Evolutionary conservation across 2,329 filamentous ascomycete species (phyloP).

Genomic region (Escovopsis sp.): DNA sequence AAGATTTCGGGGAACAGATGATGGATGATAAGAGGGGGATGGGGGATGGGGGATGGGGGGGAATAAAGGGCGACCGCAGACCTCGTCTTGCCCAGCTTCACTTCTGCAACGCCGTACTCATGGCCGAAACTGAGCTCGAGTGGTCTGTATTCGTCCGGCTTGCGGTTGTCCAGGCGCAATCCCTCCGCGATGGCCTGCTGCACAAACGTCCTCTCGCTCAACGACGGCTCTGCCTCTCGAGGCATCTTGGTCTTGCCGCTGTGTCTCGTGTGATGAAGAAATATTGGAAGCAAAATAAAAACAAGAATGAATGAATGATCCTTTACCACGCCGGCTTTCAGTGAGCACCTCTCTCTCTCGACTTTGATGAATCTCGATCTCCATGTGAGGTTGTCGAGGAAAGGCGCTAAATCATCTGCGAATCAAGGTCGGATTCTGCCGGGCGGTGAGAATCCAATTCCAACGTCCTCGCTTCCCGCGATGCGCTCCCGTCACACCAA

Average conservation of each 20-base stretch:
- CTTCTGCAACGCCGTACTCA: constrained; percentile 80
- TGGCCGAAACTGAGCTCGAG: constrained; percentile 73
- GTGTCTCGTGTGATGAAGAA: no score
- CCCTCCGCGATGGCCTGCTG: constrained; percentile 68
- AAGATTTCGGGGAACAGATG: no score
- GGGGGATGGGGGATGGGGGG: no score
- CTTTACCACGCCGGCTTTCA: no score
- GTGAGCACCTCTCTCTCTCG: constrained; percentile 5
- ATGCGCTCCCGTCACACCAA: not conserved
- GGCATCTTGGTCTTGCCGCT: constrained; percentile 57
- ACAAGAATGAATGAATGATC: not conserved
- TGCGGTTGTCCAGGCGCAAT: constrained; percentile 70
- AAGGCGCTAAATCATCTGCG: no score
- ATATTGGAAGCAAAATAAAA: not conserved
- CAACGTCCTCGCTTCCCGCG: constrained; percentile 1
- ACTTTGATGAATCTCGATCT: constrained; percentile 9
- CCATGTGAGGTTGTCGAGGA: constrained; percentile 2
- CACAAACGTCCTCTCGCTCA: constrained; percentile 79
- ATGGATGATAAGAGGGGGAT: no score
- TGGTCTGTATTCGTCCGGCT: constrained; percentile 64
- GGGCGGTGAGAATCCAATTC: constrained; percentile 26
- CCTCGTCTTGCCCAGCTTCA: constrained; percentile 83
- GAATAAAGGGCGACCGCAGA: no score
- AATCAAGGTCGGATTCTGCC: constrained; percentile 28
- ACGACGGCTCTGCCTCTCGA: constrained; percentile 78